phyloP scores from a whole-genome alignment of 805 yeast genomes.

The Wickerhamiella qilinensis region DNA sequence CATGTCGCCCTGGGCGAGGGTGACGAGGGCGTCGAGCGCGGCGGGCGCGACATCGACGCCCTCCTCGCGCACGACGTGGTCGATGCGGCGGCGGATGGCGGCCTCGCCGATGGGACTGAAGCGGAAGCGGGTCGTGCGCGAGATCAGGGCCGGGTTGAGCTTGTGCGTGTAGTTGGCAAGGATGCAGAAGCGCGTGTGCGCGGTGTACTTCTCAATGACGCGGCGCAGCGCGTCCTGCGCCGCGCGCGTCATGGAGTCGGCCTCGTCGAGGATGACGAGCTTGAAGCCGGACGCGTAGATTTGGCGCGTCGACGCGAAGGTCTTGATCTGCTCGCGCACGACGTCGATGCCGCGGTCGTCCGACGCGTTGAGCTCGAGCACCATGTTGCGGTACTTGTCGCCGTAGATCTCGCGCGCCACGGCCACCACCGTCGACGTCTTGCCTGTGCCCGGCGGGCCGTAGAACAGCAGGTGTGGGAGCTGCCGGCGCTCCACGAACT shows the following conservation, averaged over 20 bases:
- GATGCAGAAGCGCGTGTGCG: constrained; percentile 89
- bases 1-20: constrained; percentile 88
- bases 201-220: constrained; percentile 84
- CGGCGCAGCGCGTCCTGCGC: constrained; percentile 93
- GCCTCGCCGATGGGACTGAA: constrained; percentile 62
- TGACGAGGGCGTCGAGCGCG: constrained; percentile 52
- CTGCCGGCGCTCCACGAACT: constrained; percentile 66
- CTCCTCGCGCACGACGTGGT: constrained; percentile 56
- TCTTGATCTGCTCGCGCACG: constrained; percentile 90
- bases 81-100: constrained; percentile 54
- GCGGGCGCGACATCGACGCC: constrained; percentile 37
- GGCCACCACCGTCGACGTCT: constrained; percentile 80
- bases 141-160: constrained; percentile 81
- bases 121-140: constrained; percentile 90
- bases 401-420: constrained; percentile 83
- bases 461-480: constrained; percentile 86
- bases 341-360: constrained; percentile 98
- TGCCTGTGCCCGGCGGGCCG: constrained; percentile 93
- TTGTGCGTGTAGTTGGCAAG: constrained; percentile 93
- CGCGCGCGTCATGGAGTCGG: constrained; percentile 93
- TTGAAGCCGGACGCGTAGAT: constrained; percentile 56
- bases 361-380: constrained; percentile 86
- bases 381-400: constrained; percentile 67
- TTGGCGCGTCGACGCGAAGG: constrained; percentile 90
- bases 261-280: constrained; percentile 84